Base-by-base conservation (phyloP, 768 basidiomycete genomes). In the Agrocybe pediades region DNA sequence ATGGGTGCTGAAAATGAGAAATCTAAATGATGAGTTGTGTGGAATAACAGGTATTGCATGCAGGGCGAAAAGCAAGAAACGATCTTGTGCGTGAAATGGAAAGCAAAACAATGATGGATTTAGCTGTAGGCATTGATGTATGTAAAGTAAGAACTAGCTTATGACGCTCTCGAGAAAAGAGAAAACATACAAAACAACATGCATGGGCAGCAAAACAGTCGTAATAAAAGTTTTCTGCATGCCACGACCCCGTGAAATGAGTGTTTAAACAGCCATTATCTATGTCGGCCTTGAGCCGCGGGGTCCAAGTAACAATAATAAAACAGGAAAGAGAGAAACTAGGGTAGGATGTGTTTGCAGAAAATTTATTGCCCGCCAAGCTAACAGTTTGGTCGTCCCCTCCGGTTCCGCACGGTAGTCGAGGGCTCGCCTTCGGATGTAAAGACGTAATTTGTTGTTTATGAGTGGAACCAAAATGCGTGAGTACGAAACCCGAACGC, bases 211-310 rank as follows among this genome's bases (percentile, higher is more conserved):
- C 33, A 33, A 44, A 27, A 20, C 42, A 44, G 45, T 45, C n/a
- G 33, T 4, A 36, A 36, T 36, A 11, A 11, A 36, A 36, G 13
- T n/a, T 4, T 36, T 36, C 33, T 41, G 44, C 30, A 39, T 45
- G 49, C 25, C n/a, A n/a, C n/a, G 33, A 49, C 58, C 54, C 51
- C 51, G 51, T 52, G 52, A 53, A 26, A 59, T 52, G 45, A 46
- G 47, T 43, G 52, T 46, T 41, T 49, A 49, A 24, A 54, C 41
- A 49, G 19, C 47, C 53, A 46, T 40, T 36, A 42, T 54, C 29
- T 55, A 56, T 36, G 58, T 59, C 58, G 54, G 63, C 63, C 65
- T 61, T 64, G 55, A 66, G 65, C 65, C 61, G 51, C 44, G 40
- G 44, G 52, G 46, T 53, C 27, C n/a, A 42, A 40, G 41, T 41